Evolutionary conservation across 768 basidiomycete species (phyloP).

Genomic region (Pleurotus tuber-regium): DNA sequence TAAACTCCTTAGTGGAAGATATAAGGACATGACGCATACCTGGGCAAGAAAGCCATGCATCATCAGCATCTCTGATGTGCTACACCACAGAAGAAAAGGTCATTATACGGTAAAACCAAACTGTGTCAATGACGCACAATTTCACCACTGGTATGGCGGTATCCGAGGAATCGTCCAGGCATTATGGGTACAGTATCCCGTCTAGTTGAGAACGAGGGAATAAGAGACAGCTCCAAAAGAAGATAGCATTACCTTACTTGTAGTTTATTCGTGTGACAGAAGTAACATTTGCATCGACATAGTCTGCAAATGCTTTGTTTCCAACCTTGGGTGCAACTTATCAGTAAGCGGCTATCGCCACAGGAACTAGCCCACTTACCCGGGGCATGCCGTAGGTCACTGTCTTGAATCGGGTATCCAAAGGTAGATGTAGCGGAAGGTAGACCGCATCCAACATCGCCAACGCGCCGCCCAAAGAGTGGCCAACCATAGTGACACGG

Average conservation of each 20-base stretch:
- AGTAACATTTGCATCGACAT: slow-evolving; percentile 46
- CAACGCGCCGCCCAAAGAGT: slow-evolving; percentile 52
- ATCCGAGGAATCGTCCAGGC: slow-evolving; percentile 41
- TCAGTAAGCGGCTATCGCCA: background rate
- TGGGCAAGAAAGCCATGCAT: slow-evolving; percentile 53
- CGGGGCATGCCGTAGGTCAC: slow-evolving; percentile 43
- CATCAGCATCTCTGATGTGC: slow-evolving; percentile 45
- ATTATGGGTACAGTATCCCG: slow-evolving; percentile 39
- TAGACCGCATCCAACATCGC: slow-evolving; percentile 56
- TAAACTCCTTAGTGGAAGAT: background rate
- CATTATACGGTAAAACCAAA: background rate
- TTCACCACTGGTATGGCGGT: slow-evolving; percentile 46
- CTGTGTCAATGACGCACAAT: slow-evolving; percentile 23
- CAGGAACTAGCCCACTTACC: slow-evolving; percentile 28
- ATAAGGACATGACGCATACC: slow-evolving; percentile 30
- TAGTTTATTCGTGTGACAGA: slow-evolving; percentile 62
- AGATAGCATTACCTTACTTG: slow-evolving; percentile 29
- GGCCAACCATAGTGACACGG: slow-evolving; percentile 43
- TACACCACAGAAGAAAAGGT: background rate
- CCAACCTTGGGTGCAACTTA: slow-evolving; percentile 43
- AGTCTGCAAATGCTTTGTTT: slow-evolving; percentile 60
- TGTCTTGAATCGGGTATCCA: slow-evolving; percentile 28
- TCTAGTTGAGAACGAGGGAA: slow-evolving; percentile 16
- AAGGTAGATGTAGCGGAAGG: slow-evolving; percentile 47
- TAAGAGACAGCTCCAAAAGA: background rate